Conservation (phyloP, 1,139 yeast species). For the Geotrichum reessii region DNA sequence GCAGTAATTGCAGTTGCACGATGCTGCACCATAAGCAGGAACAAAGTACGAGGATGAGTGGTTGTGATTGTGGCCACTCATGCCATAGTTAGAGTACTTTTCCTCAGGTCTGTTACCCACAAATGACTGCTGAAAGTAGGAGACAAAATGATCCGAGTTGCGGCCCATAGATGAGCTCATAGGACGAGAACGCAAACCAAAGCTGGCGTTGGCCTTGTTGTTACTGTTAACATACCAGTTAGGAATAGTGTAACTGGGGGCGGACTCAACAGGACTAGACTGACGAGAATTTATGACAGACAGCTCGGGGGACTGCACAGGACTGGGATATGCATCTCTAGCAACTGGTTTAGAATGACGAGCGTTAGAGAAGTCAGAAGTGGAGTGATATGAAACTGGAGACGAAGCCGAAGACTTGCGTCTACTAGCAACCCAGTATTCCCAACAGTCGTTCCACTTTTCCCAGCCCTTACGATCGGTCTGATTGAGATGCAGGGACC, state of each 20-base stretch:
- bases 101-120: conserved; percentile 6
- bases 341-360: conserved; percentile 10
- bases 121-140: conserved; percentile 20
- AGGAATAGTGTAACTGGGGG: conserved; percentile 17
- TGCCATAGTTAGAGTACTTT: neutral
- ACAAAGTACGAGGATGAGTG: conserved; percentile 13
- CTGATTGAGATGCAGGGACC: conserved; percentile 33
- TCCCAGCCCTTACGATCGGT: conserved; percentile 36
- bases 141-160: conserved; percentile 13
- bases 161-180: conserved; percentile 7
- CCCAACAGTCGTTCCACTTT: conserved; percentile 39
- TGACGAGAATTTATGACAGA: conserved; percentile 7
- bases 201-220: neutral
- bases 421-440: conserved; percentile 22
- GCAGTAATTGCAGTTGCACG: conserved; percentile 17
- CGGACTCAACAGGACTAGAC: conserved; percentile 14
- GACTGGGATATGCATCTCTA: conserved; percentile 14
- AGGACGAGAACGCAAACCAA: conserved; percentile 10
- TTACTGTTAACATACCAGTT: conserved; percentile 18
- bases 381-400: conserved; percentile 4
- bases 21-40: conserved; percentile 14
- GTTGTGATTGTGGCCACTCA: conserved; percentile 5
- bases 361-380: neutral
- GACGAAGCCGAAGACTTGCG: conserved; percentile 12
- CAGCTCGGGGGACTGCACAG: conserved; percentile 15